Base-by-base conservation (phyloP, 1,139 yeast genomes). In the Pichia sp. region DNA sequence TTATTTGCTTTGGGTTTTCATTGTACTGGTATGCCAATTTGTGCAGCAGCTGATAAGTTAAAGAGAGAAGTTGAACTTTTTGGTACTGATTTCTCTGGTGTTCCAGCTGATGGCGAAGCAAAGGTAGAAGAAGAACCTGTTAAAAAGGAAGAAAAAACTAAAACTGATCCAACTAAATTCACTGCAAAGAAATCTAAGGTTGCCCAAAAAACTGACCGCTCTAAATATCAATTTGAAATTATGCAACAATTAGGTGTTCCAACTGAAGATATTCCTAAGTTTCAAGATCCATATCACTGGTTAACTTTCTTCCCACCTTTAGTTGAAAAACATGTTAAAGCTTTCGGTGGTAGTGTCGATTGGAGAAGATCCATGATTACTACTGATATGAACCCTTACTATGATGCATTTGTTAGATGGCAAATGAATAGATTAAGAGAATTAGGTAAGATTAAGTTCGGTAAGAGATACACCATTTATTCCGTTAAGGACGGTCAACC, bases 1-100 rank as follows among this genome's bases (percentile, higher is more conserved):
- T 70, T 91, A 49, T 91, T 87, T 68, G 98, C 99, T 39, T 74
- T 93, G 48, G 99, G 98, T 41, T 91, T 91, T 80, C 99, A 91
- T 66, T 93, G 98, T 74, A 91, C 98, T 33, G 99, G 99, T 72
- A 84, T 91, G 96, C 98, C 99, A 44, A 93, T 91, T 63, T 83
- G 79, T 69, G 91, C 98, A 15, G 77, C 96, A 58, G 98, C 99
- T 37, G 99, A 91, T 66, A 91, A 91, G 66, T 76, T 93, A 57
- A 78, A 79, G 59, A 78, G 98, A 64, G 98, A 91, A 70, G 73
- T 89, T 46, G 97, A 91, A 66, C 65, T 78, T 62, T 91, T 91
- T 63, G 98, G 99, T 37, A 70, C 66, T 23, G 89, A 86, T 57
- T 91, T 86, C 59, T 47, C 55, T 14, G 51, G 50, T 11, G 52